Percentiles rank a stretch among this genome's conserved stretches.
These are phyloP conservation scores for Backusella parvicylindrica DNA, from an alignment of 192 early-diverging fungal species.

Conservation along the genomic window DNA sequence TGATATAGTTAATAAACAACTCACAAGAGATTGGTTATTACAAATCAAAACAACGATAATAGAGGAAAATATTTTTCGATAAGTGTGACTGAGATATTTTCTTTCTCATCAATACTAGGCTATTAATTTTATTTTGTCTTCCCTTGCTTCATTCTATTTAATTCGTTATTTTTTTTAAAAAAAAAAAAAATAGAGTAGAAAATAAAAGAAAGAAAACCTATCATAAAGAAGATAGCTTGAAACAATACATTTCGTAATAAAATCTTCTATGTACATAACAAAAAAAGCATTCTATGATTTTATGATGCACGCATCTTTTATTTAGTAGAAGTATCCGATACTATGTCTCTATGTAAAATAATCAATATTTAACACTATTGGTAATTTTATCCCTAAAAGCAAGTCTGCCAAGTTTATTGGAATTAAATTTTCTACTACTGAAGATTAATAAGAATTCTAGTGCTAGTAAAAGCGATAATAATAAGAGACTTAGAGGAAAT, in stretches of 20 bases:
- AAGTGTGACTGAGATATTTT: background rate
- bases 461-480: background rate
- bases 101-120: background rate
- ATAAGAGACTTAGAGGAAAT: background rate
- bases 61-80: background rate
- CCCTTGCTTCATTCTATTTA: background rate
- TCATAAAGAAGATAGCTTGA: background rate
- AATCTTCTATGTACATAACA: background rate
- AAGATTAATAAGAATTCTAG: background rate
- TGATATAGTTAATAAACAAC: background rate
- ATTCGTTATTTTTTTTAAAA: background rate
- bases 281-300: background rate
- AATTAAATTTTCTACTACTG: background rate
- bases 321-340: background rate
- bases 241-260: background rate
- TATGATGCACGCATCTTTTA: background rate
- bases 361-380: too few relatives aligned
- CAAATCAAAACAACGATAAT: background rate
- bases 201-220: background rate
- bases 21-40: background rate
- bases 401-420: background rate
- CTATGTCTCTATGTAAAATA: background rate
- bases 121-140: background rate
- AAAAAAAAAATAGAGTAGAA: too few relatives aligned
- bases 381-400: too few relatives aligned